Base-by-base conservation (phyloP, 257 asterid species). In the Henckelia pumila region DNA sequence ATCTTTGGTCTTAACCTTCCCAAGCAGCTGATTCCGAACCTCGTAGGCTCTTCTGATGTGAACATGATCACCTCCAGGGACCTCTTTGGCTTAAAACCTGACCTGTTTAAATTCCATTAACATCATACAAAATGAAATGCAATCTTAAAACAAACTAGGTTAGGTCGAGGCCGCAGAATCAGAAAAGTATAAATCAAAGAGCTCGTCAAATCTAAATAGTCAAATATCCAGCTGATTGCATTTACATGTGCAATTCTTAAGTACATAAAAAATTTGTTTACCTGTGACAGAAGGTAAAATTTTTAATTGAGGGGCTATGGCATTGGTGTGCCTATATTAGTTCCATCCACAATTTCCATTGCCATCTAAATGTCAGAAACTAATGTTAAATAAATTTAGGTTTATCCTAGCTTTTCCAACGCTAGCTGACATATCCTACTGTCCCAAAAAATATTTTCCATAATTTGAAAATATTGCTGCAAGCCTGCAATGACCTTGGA, bases 41-140 rank as follows among this genome's bases (percentile, higher is more conserved):
- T 84, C 4, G 99, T 93, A 62, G 99, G 99, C 88, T 93, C 99
- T 80, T 93, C 99, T 40, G 99, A 93, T 58, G 99, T 90, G 76
- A 93, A 93, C 96, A 88, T 86, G 81, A 93, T 88, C 76, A 93
- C 97, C 80, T 93, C 99, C 59, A 93, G 59, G 20, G 96, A 85
- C 77, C 97, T 83, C 83, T 79, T 90, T 57, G 97, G 97, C 83
- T 80, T 86, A 78, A 93, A 90, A 16, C 95, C 95, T 19, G 77
- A 85, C 75, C 99, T 93, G 83, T 70, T 30, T 59, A 21, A 68
- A 53, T 37, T 64, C 56, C 60, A 37, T 30, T 35, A 53, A 20
- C 69, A 61, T 68, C 57, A 75, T 23, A 59, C n/a, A 16, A 50
- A 71, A 22, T 24, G 56, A 64, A 63, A 60, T 29, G 32, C 24